These are phyloP conservation scores for Mrakia gelida DNA, from an alignment of 768 basidiomycete species.

Conservation along the genomic window DNA sequence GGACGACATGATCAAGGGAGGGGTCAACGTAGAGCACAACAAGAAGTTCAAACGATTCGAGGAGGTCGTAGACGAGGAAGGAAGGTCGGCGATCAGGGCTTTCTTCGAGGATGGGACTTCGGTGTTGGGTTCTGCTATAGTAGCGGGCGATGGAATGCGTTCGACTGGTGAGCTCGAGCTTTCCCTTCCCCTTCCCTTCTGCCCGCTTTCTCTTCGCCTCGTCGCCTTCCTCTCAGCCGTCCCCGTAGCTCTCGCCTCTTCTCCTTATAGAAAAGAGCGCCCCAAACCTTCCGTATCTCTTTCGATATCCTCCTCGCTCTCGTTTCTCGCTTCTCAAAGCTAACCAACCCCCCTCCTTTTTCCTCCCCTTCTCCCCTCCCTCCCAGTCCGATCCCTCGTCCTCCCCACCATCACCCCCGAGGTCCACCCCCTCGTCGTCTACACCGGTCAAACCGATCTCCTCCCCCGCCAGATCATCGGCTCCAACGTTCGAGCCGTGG, in stretches of 20 bases:
- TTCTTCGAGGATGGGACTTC: constrained; percentile 17
- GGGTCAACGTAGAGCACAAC: constrained; percentile 12
- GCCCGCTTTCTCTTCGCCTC: not conserved
- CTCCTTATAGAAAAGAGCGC: no score
- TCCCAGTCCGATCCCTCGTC: constrained; percentile 19
- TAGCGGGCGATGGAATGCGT: constrained; percentile 26
- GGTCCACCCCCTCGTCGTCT: constrained; percentile 26
- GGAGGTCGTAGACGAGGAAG: constrained; percentile 9
- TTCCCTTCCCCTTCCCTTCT: not conserved
- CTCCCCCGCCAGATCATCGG: not conserved
- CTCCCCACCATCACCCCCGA: constrained; percentile 13
- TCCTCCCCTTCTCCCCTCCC: not conserved
- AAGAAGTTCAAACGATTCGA: constrained; percentile 22
- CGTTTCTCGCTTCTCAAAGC: not conserved
- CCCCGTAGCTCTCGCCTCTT: no score
- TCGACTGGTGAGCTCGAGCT: constrained; percentile 15
- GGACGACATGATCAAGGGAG: not conserved
- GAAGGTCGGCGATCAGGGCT: constrained; percentile 20
- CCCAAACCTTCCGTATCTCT: no score
- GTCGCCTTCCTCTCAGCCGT: no score
- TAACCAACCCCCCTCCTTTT: not conserved
- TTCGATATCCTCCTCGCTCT: not conserved
- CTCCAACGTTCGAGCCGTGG: not conserved
- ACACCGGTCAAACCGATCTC: constrained; percentile 14
- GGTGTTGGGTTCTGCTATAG: constrained; percentile 22